Conservation (phyloP, 257 asterid genomes). For the Petunia axillaris region DNA sequence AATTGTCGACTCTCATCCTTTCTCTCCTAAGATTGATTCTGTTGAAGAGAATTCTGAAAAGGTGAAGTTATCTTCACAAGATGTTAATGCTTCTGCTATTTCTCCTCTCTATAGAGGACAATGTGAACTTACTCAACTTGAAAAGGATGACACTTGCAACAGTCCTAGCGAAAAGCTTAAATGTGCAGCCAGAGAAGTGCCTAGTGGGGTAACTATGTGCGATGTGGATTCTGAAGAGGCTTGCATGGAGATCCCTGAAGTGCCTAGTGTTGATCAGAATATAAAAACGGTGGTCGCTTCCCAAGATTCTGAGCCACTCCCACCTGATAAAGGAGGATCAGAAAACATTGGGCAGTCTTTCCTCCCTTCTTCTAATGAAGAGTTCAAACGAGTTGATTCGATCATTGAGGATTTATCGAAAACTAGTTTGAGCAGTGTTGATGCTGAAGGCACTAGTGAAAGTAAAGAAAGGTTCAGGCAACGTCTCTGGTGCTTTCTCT, state of each 20-base stretch:
- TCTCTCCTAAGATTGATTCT: conserved; percentile 33
- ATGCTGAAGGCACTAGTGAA: conserved; percentile 56
- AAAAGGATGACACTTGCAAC: conserved; percentile 29
- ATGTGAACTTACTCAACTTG: conserved; percentile 33
- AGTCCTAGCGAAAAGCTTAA: conserved; percentile 30
- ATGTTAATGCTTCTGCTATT: conserved; percentile 44
- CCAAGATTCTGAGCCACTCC: conserved; percentile 28
- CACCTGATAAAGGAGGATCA: conserved; percentile 38
- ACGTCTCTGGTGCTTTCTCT: conserved; percentile 98
- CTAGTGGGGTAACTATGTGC: not conserved
- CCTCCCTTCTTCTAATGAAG: conserved; percentile 41
- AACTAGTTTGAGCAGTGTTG: conserved; percentile 39
- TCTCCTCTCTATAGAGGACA: conserved; percentile 37
- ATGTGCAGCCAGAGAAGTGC: conserved; percentile 41
- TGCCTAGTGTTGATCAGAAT: conserved; percentile 35
- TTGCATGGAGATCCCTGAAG: conserved; percentile 34
- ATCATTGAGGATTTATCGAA: conserved; percentile 46
- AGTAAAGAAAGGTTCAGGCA: conserved; percentile 97
- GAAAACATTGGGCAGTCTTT: conserved; percentile 39
- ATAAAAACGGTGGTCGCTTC: conserved; percentile 32
- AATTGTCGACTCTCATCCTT: conserved; percentile 36
- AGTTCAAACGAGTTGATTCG: conserved; percentile 34
- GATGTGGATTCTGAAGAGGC: conserved; percentile 27
- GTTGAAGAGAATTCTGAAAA: conserved; percentile 40
- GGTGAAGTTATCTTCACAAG: conserved; percentile 54